Conservation (phyloP, 768 basidiomycete genomes). For the Suillus ampliporus region DNA sequence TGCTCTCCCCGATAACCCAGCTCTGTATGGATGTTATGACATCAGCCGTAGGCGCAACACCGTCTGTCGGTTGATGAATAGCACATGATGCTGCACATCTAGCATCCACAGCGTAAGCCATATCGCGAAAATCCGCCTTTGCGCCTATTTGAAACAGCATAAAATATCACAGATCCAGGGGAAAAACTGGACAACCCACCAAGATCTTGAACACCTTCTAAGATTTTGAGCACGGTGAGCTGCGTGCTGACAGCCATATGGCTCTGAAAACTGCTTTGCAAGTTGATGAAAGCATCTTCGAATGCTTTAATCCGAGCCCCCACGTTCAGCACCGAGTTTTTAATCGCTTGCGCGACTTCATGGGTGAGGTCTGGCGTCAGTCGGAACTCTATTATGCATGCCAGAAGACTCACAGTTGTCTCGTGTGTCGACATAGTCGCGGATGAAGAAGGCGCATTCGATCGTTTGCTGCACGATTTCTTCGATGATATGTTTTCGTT, state of each 20-base stretch:
- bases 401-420: slow-evolving; percentile 23
- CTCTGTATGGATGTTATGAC: background rate
- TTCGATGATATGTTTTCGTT: slow-evolving; percentile 6
- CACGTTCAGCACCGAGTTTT: background rate
- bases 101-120: slow-evolving; percentile 26
- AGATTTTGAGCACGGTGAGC: slow-evolving; percentile 1
- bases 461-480: slow-evolving; percentile 26
- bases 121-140: slow-evolving; percentile 24
- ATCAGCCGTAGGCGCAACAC: background rate
- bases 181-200: background rate
- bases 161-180: background rate
- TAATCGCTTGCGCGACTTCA: slow-evolving; percentile 5
- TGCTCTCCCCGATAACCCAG: slow-evolving; percentile 21
- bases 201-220: slow-evolving; percentile 1
- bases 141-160: background rate
- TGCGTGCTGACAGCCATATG: background rate
- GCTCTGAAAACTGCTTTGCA: slow-evolving; percentile 1
- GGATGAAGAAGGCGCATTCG: slow-evolving; percentile 37
- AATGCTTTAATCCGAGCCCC: slow-evolving; percentile 9
- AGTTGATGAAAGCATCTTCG: slow-evolving; percentile 1
- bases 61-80: background rate
- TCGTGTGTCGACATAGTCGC: slow-evolving; percentile 29
- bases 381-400: too few relatives aligned
- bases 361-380: background rate
- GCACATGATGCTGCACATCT: slow-evolving; percentile 12